Evolutionary conservation across 495 filamentous ascomycete species (phyloP).

Genomic region (Pyrenopolyporus hunteri): DNA sequence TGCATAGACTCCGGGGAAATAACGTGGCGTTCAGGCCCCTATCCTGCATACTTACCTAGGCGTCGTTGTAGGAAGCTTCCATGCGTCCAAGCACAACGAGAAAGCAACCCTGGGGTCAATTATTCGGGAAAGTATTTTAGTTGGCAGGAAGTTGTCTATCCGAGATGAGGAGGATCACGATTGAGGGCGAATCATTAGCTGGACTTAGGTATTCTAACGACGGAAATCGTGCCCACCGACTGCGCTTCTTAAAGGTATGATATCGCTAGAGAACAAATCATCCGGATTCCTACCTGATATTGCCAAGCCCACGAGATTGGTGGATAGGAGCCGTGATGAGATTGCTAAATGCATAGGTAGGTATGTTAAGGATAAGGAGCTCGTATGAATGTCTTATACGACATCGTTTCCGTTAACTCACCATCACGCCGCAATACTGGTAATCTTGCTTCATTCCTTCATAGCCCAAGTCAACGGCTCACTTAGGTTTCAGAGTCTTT

Average conservation of each 20-base stretch:
- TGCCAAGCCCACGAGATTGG: no score
- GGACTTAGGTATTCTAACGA: neutral
- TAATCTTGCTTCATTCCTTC: no score
- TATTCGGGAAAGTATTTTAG: conserved; percentile 8
- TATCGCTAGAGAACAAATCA: no score
- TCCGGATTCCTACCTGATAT: no score
- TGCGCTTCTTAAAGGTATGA: neutral
- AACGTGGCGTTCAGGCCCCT: conserved; percentile 3
- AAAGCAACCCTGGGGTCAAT: neutral
- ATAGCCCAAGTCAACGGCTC: no score
- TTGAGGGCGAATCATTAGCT: neutral
- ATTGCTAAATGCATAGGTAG: no score
- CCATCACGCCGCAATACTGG: no score
- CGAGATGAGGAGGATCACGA: conserved; percentile 37
- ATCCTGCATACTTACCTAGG: conserved; percentile 1
- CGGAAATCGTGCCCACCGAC: neutral
- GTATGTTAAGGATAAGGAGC: no score
- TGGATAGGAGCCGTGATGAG: no score
- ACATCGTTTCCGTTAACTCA: no score
- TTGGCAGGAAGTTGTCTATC: conserved; percentile 37
- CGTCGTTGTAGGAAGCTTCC: neutral
- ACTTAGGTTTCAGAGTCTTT: no score
- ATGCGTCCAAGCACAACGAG: neutral
- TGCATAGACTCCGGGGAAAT: conserved; percentile 3
- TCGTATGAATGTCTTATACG: no score